phyloP scores from a whole-genome alignment of 176 grass and related monocot genomes.

The Musa beccarii region DNA sequence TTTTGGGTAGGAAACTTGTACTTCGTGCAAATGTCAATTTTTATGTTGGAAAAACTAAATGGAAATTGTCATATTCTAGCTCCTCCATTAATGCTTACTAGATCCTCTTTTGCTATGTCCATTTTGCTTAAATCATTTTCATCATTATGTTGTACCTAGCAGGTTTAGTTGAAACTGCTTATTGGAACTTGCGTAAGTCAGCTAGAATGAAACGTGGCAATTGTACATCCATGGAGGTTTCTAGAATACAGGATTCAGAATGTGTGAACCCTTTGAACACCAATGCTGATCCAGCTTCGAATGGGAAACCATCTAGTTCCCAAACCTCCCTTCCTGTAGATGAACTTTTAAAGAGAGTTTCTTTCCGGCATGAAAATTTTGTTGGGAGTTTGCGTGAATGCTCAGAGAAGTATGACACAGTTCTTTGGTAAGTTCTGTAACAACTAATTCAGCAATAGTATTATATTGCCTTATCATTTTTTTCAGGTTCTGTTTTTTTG shows the following conservation, averaged over 20 bases:
- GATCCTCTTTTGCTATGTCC: neutral
- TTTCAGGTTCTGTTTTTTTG: neutral
- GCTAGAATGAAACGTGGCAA: slow-evolving; percentile 22
- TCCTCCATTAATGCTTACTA: neutral
- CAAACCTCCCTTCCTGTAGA: neutral
- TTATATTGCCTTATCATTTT: neutral
- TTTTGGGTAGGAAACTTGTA: neutral
- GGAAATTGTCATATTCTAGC: too few species aligned
- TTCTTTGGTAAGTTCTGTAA: slow-evolving; percentile 67
- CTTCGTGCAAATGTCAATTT: slow-evolving; percentile 4
- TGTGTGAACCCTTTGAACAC: too few species aligned
- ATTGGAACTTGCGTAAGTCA: slow-evolving; percentile 64
- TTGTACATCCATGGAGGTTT: slow-evolving; percentile 17
- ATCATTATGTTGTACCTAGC: slow-evolving; percentile 10
- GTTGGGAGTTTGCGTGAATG: slow-evolving; percentile 34
- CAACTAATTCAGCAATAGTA: too few species aligned
- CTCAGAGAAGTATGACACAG: slow-evolving; percentile 75
- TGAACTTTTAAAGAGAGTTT: slow-evolving; percentile 43
- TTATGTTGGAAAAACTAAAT: neutral
- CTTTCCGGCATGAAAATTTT: slow-evolving; percentile 78
- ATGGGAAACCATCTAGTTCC: slow-evolving; percentile 20
- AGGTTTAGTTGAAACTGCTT: slow-evolving; percentile 80
- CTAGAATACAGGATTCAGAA: slow-evolving; percentile 10
- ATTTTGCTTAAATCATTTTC: neutral
- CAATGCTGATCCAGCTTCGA: slow-evolving; percentile 11